Conservation (phyloP, 306 rosid species). For the Delonix regia region DNA sequence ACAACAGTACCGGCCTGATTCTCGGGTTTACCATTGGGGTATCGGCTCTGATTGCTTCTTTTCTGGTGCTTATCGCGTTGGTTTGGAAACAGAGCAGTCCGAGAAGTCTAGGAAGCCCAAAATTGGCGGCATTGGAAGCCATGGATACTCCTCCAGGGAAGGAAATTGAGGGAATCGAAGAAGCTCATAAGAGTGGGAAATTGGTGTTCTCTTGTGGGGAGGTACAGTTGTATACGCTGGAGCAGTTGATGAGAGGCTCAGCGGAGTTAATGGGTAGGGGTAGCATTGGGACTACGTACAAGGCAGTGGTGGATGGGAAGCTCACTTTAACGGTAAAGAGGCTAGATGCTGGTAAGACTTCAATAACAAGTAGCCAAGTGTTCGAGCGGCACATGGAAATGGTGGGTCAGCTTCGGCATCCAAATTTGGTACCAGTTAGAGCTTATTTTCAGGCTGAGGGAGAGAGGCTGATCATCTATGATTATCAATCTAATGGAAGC, state of each 20-base stretch:
- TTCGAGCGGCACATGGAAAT: slow-evolving; percentile 75
- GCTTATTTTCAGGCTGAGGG: slow-evolving; percentile 91
- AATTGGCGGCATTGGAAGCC: slow-evolving; percentile 22
- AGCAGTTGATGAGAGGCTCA: slow-evolving; percentile 86
- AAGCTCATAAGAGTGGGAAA: slow-evolving; percentile 58
- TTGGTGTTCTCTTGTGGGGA: slow-evolving; percentile 76
- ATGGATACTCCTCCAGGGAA: slow-evolving; percentile 12
- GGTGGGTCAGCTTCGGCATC: slow-evolving; percentile 73
- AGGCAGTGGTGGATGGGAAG: slow-evolving; percentile 77
- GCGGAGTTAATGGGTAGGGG: slow-evolving; percentile 95
- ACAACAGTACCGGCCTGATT: slow-evolving; percentile 50
- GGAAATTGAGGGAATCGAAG: slow-evolving; percentile 38
- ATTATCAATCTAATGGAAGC: slow-evolving; percentile 89
- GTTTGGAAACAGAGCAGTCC: slow-evolving; percentile 35
- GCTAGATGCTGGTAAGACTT: slow-evolving; percentile 66
- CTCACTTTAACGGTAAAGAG: slow-evolving; percentile 81
- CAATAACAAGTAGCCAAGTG: slow-evolving; percentile 49
- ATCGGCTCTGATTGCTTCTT: slow-evolving; percentile 38
- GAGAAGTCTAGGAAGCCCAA: background rate
- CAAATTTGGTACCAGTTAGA: slow-evolving; percentile 77
- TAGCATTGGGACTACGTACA: slow-evolving; percentile 79
- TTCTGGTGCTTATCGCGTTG: slow-evolving; percentile 40
- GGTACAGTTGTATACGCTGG: slow-evolving; percentile 62
- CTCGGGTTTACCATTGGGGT: slow-evolving; percentile 51
- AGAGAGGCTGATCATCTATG: slow-evolving; percentile 81